A percentile compares a stretch with the other conserved stretches of the same genome.
Evolutionary conservation across 768 basidiomycete genomes (phyloP).

Genomic region (Chiua virens): DNA sequence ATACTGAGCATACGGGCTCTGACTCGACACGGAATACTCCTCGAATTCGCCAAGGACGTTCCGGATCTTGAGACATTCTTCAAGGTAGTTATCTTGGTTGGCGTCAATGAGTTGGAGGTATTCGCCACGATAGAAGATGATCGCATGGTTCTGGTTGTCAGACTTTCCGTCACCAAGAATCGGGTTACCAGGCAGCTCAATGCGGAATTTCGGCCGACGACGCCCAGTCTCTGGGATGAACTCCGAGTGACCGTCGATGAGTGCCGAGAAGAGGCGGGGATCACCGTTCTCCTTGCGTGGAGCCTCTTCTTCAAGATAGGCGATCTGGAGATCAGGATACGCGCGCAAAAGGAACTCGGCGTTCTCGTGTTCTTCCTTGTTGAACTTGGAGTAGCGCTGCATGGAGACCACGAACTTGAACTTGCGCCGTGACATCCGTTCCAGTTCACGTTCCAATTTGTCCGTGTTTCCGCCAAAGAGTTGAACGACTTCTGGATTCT

Average conservation of each 20-base stretch:
- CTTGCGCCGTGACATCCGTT: constrained; percentile 96
- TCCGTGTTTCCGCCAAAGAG: constrained; percentile 97
- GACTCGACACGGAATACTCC: constrained; percentile 79
- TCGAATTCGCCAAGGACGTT: constrained; percentile 99
- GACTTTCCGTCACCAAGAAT: constrained; percentile 99
- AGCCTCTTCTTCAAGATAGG: constrained; percentile 96
- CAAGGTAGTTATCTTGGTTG: constrained; percentile 99
- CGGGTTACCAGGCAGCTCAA: constrained; percentile 97
- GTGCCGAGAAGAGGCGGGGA: constrained; percentile 89
- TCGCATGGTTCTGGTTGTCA: constrained; percentile 99
- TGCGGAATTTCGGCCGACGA: constrained; percentile 93
- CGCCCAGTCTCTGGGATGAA: constrained; percentile 87
- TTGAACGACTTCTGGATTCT: constrained; percentile 99
- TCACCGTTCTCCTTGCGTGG: constrained; percentile 94
- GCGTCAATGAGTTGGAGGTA: constrained; percentile 99
- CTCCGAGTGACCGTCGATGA: constrained; percentile 98
- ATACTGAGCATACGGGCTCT: constrained; percentile 92
- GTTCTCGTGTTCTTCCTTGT: constrained; percentile 99
- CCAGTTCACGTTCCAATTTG: constrained; percentile 92
- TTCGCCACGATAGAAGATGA: constrained; percentile 99
- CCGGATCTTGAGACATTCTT: constrained; percentile 98
- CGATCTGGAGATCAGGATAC: constrained; percentile 98
- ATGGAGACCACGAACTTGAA: constrained; percentile 99
- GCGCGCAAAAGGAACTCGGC: constrained; percentile 97
- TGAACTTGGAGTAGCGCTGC: constrained; percentile 99